Base-by-base conservation (phyloP, 495 filamentous ascomycete genomes). In the Astrothelium macrocarpum region DNA sequence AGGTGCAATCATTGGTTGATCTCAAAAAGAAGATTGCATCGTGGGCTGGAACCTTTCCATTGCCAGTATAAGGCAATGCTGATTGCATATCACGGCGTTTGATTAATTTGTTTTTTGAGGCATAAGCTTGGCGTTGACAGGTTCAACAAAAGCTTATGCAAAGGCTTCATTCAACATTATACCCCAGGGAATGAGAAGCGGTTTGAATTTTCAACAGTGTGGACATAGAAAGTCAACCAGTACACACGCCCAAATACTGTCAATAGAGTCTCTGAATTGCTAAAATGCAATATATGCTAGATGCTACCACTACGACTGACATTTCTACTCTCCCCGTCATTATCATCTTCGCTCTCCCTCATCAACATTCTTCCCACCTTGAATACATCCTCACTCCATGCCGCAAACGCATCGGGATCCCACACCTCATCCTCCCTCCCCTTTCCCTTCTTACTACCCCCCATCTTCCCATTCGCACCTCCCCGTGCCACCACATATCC, bases 1-100 rank as follows among this genome's bases (percentile, higher is more conserved):
- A 87, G 68, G 82, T 95, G 49, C 72, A 82, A 58, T 89, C 90
- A 80, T 89, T 98, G 75, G 81, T 84, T 66, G 84, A 82, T 66
- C 81, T 97, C 72, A 88, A 84, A 81, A 87, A 90, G 82, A 93
- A 97, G 83, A 88, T 98, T 72, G 79, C 89, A 53, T 77, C 76
- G 53, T 98, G 95, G 95, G 90, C 90, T 73, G 81, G 82, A 74
- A 86, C 85, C 60, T 97, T 95, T 89, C 94, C 94, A 70, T 85
- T 98, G 53, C 94, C 94, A 60, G 88, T 97, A 63, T 79, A 76
- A 65, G 9, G 2, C 34, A 16, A 26, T 28, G 12, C 42, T 23
- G 49, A 29, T 29, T 9, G 25, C 5, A 9, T 56, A 28, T 29
- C 16, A 9, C 7, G 49, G 49, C 49, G 49, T 26, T 56, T 0